phyloP scores from a whole-genome alignment of 306 rosid species.

The Chamaecrista fasciculata region DNA sequence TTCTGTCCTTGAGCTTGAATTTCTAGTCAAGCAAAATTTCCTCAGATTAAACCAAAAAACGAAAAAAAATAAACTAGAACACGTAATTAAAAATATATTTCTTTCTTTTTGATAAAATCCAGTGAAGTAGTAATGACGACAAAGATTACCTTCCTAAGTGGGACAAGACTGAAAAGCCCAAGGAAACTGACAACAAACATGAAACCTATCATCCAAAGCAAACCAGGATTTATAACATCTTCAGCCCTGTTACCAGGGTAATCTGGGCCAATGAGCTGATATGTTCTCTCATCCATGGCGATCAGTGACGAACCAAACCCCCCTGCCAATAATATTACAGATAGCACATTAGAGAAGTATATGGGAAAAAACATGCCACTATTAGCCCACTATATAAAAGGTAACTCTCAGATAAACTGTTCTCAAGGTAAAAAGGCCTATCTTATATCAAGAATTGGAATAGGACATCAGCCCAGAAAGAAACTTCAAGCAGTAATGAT shows the following conservation, averaged over 20 bases:
- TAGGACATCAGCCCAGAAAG: not conserved
- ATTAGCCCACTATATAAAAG: not conserved
- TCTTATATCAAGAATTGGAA: not conserved
- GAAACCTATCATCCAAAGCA: slow-evolving; percentile 96
- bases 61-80: not conserved
- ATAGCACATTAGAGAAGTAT: slow-evolving; percentile 2
- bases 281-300: slow-evolving; percentile 89
- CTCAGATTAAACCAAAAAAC: too few species aligned
- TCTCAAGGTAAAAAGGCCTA: not conserved
- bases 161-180: slow-evolving; percentile 90
- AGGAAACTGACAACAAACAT: slow-evolving; percentile 86
- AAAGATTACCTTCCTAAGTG: slow-evolving; percentile 81
- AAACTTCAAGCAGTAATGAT: not conserved
- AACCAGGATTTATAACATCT: slow-evolving; percentile 80
- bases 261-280: slow-evolving; percentile 76
- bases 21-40: too few species aligned
- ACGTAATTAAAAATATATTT: not conserved
- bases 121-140: not conserved
- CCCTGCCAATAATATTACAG: slow-evolving; percentile 49
- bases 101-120: slow-evolving; percentile 2
- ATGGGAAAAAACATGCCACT: not conserved
- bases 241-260: slow-evolving; percentile 91
- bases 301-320: slow-evolving; percentile 84
- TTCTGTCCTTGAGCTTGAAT: not conserved
- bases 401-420: not conserved